Evolutionary conservation across 345 rosid species (phyloP), one percentile per base, ranked within the genome.

Genomic region (Eucalyptus cladocalyx): DNA sequence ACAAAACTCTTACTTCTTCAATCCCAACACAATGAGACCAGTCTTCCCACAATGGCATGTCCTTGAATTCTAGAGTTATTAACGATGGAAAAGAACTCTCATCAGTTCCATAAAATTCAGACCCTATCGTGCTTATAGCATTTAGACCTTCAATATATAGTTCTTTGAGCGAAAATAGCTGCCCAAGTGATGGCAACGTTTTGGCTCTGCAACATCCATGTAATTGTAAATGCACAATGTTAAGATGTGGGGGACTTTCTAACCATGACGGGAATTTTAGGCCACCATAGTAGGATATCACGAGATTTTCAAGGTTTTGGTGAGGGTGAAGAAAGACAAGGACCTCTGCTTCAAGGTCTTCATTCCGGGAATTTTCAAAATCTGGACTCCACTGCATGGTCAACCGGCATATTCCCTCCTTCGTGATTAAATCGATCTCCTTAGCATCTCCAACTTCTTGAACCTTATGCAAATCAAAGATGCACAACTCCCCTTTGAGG

Each of bases 381-480:
- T 30, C 9, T 4, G 0, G 0, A 4, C 72, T 6, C 72, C 72
- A 62, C 0, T 4, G 34, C 30, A 62, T 11, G 72, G 72, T 4
- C 0, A 62, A 30, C 3, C 1, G 9, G 1, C 72, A 2, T 62
- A 62, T 62, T 13, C 72, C 34, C 18, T 62, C 2, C 34, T 62
- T 26, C 18, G 0, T 30, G 72, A 0, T 0, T 4, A 62, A 62
- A 62, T 30, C 0, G 34, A 0, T 0, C 0, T 30, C 72, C 3
- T 2, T 30, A 1, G 72, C 72, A 14, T 62, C 72, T 62, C 0
- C 9, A 2, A 9, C 37, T 30, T 62, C 10, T 14, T 0, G 19
- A 14, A 62, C 18, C 18, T 4, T 62, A 30, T 62, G 72, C 72
- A 62, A 62, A 62, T 30, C 19, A 7, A 0, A 62, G 34, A 62